Evolutionary conservation across 495 filamentous ascomycete species (phyloP).

Genomic region (Pseudomonodictys pantanalensis): DNA sequence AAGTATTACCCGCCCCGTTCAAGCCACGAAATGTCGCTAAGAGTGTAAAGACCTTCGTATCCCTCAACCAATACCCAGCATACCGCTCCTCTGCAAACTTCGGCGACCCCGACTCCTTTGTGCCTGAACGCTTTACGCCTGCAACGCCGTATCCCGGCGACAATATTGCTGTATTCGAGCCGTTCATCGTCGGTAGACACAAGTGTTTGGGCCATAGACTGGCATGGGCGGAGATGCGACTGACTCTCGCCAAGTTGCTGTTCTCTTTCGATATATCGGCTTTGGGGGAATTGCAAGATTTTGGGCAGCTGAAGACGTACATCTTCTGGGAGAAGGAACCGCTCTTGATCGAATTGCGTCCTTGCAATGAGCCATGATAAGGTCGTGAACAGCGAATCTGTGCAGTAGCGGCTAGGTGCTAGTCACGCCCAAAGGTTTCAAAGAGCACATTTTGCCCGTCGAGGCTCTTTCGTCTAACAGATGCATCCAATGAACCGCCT

Average conservation of each 20-base stretch:
- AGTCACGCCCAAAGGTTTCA: no score
- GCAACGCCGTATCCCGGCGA: not conserved
- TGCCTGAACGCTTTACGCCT: not conserved
- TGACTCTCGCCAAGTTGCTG: slow-evolving; percentile 3
- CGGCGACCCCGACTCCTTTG: not conserved
- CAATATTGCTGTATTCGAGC: slow-evolving; percentile 3
- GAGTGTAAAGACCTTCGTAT: slow-evolving; percentile 14
- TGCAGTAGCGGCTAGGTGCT: no score
- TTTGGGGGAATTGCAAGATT: not conserved
- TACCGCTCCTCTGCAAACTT: slow-evolving; percentile 27
- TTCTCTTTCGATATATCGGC: slow-evolving; percentile 3
- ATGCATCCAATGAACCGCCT: no score
- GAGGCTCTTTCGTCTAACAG: no score
- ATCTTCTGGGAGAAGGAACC: slow-evolving; percentile 13
- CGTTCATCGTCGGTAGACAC: slow-evolving; percentile 3
- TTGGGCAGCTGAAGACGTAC: slow-evolving; percentile 8
- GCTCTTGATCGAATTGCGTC: not conserved
- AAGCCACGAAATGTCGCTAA: not conserved
- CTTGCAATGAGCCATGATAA: no score
- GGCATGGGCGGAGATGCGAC: slow-evolving; percentile 12
- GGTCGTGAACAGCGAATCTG: no score
- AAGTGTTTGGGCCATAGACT: slow-evolving; percentile 9
- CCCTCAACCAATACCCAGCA: slow-evolving; percentile 21
- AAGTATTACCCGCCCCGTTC: not conserved
- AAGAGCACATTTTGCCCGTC: no score